phyloP scores from a whole-genome alignment of 768 basidiomycete genomes.

The Gloeostereum incarnatum region DNA sequence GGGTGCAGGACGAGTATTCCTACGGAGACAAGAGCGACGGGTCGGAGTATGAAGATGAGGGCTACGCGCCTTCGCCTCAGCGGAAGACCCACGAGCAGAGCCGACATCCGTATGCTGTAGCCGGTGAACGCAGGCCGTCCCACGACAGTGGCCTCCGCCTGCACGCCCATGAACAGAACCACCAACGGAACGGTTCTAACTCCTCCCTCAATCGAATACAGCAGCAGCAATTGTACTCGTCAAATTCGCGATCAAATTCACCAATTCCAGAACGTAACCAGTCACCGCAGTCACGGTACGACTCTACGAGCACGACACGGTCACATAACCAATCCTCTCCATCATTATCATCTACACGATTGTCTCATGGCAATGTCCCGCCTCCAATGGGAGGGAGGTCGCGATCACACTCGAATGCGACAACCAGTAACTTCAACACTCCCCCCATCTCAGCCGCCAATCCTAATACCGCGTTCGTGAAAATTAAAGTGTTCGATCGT shows the following conservation, averaged over 20 bases:
- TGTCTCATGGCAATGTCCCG: constrained; percentile 43
- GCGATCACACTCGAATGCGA: constrained; percentile 47
- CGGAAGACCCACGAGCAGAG: constrained; percentile 23
- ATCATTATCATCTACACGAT: constrained; percentile 39
- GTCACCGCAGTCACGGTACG: too few relatives aligned
- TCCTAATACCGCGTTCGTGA: constrained; percentile 83
- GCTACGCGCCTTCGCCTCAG: constrained; percentile 36
- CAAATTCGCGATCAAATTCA: constrained; percentile 28
- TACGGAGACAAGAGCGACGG: too few relatives aligned
- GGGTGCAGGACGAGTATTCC: constrained; percentile 30
- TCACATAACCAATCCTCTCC: constrained; percentile 22
- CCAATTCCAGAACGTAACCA: constrained; percentile 27
- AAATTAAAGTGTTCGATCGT: constrained; percentile 97
- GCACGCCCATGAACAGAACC: constrained; percentile 34
- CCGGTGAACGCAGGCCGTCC: constrained; percentile 24
- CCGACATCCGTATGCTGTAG: constrained; percentile 28
- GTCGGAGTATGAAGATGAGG: constrained; percentile 61
- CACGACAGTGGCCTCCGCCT: constrained; percentile 30
- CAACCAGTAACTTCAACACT: constrained; percentile 41
- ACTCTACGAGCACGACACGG: too few relatives aligned
- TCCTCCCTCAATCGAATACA: too few relatives aligned
- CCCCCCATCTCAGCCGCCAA: constrained; percentile 73
- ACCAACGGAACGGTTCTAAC: constrained; percentile 41
- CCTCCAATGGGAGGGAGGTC: constrained; percentile 38
- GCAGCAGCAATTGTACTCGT: constrained; percentile 23